Conservation (phyloP, 495 filamentous ascomycete species). For the Niebla homalea region DNA sequence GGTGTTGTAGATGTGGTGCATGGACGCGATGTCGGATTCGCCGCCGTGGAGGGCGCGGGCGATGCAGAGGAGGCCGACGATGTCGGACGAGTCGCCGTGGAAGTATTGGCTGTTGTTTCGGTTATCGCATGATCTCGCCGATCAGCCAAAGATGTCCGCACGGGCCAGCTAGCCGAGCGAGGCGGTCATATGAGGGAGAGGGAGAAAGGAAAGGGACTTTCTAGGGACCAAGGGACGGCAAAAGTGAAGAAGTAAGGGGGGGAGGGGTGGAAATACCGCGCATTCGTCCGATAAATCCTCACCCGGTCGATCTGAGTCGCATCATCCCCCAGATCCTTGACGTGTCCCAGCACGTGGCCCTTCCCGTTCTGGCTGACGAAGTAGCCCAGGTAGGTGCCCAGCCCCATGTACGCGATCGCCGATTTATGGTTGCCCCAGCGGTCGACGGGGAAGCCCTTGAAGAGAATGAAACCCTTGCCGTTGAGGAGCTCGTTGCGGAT, state of each 20-base stretch:
- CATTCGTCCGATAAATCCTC: constrained; percentile 80
- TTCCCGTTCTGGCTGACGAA: constrained; percentile 73
- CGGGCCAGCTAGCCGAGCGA: neutral
- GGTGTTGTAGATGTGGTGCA: constrained; percentile 72
- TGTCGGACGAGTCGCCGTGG: constrained; percentile 69
- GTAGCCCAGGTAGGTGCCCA: constrained; percentile 78
- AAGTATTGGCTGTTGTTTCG: constrained; percentile 48
- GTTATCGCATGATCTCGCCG: neutral
- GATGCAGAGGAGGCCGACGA: constrained; percentile 79
- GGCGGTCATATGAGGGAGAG: neutral
- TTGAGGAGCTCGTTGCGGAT: constrained; percentile 61
- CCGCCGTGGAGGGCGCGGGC: constrained; percentile 67
- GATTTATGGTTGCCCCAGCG: constrained; percentile 70
- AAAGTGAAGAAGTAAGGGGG: neutral
- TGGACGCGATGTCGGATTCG: constrained; percentile 69
- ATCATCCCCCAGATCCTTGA: constrained; percentile 82
- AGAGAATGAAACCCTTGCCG: constrained; percentile 82
- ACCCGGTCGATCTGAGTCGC: constrained; percentile 66
- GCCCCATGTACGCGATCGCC: constrained; percentile 78
- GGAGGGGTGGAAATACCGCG: constrained; percentile 38
- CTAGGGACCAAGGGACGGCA: no score
- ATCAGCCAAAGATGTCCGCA: no score
- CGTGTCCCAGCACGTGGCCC: constrained; percentile 83
- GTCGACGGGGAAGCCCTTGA: constrained; percentile 66
- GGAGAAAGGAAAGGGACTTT: no score